Evolutionary conservation across 1,284 basidiomycete genomes (phyloP).

Genomic region (Puccinia triticina): DNA sequence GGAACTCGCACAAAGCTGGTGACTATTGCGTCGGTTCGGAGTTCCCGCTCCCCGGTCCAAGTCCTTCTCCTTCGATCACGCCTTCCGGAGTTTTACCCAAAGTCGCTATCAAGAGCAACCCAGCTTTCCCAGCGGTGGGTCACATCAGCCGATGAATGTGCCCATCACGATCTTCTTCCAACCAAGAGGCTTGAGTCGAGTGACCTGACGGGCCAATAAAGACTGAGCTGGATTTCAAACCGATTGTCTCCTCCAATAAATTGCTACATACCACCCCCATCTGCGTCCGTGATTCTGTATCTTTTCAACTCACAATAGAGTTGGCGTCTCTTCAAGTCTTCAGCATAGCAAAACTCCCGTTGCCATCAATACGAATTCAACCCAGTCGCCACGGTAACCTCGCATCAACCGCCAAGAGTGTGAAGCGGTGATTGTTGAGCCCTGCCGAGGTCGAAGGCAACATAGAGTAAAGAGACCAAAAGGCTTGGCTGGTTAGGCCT

Average conservation of each 20-base stretch:
- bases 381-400: background rate
- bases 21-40: conserved; percentile 2
- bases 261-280: too few relatives aligned
- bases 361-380: background rate
- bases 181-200: background rate
- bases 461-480: background rate
- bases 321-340: background rate
- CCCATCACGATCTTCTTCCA: background rate
- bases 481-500: background rate
- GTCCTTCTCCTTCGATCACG: background rate
- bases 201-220: background rate
- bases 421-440: conserved; percentile 1
- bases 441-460: background rate
- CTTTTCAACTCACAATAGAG: background rate
- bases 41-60: background rate
- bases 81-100: background rate
- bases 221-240: background rate
- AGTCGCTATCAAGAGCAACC: background rate
- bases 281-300: conserved; percentile 4
- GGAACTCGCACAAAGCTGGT: background rate
- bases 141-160: background rate
- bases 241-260: background rate
- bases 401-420: background rate
- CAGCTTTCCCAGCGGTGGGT: conserved; percentile 2
- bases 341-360: background rate